Evolutionary conservation across 1,284 basidiomycete genomes (phyloP), one percentile per base, ranked within the genome.

Genomic region (Exobasidium cylindrosporum): DNA sequence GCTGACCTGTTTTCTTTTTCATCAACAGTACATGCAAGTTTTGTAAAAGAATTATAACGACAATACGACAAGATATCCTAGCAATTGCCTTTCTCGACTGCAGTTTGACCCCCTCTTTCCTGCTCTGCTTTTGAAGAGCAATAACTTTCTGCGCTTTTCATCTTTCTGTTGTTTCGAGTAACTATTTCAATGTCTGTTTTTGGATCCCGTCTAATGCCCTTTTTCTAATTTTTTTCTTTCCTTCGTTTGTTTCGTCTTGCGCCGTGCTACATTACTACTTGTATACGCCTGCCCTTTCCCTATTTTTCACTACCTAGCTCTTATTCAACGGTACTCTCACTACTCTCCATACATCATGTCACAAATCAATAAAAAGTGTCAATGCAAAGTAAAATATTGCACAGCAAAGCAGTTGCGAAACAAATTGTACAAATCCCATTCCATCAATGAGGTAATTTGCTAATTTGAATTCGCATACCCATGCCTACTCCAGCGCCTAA

Each of bases 391-490:
- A 45, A 13, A 24, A 50, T 23, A 24, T 24, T 13, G 47, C 46
- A 21, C 7, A 24, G 46, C 6, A 21, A 47, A 11, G n/a, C n/a
- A n/a, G n/a, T n/a, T n/a, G n/a, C n/a, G n/a, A n/a, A n/a, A n/a
- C n/a, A n/a, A n/a, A n/a, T n/a, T n/a, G n/a, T n/a, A n/a, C n/a
- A n/a, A n/a, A n/a, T n/a, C n/a, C n/a, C n/a, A n/a, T n/a, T n/a
- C n/a, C n/a, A n/a, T 40, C 35, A 40, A 17, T 40, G 65, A 31
- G 71, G 71, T 35, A 73, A 55, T 57, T 73, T 73, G 40, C 44
- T 44, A 1, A 11, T 28, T 44, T 69, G 60, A 11, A 73, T 28
- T 23, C 71, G 23, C 11, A 44, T 29, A 10, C 53, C 43, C 30
- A 66, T 30, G 1, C 50, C 60, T 26, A 50, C 52, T 0, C 24